Evolutionary conservation across 441 rosid species (phyloP).

Genomic region (Pelargonium myrrhifolium): DNA sequence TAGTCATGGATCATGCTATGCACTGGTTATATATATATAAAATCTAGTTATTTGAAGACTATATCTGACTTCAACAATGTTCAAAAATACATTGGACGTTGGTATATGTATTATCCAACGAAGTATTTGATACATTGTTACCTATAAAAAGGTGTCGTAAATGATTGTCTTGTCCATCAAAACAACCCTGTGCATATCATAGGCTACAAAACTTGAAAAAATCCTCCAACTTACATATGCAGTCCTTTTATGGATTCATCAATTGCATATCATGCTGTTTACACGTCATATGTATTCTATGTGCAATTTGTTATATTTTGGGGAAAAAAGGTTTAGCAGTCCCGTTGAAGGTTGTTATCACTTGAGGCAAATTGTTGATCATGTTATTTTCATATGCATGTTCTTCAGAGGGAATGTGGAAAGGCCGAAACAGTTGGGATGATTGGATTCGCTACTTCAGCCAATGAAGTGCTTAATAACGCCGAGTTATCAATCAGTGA

Average conservation of each 20-base stretch:
- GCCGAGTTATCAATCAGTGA: constrained; percentile 62
- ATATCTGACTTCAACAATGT: too few species aligned
- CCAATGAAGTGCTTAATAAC: constrained; percentile 53
- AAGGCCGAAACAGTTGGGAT: constrained; percentile 45
- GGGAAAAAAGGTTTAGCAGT: background rate
- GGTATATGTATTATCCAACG: background rate
- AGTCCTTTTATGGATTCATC: background rate
- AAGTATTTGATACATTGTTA: background rate
- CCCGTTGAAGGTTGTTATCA: background rate
- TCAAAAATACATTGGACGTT: too few species aligned
- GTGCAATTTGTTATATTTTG: background rate
- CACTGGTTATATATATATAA: background rate
- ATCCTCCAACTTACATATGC: background rate
- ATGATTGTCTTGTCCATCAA: background rate
- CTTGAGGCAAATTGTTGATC: constrained; percentile 14
- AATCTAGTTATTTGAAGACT: background rate
- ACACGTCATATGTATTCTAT: background rate
- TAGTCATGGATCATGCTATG: background rate
- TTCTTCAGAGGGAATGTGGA: constrained; percentile 54
- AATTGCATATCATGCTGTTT: background rate
- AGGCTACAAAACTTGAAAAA: background rate
- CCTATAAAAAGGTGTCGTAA: background rate
- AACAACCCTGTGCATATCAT: background rate
- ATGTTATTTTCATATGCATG: constrained; percentile 15
- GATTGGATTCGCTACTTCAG: constrained; percentile 63